Conservation (phyloP, 116 monocot species). For the Iris pallida region DNA sequence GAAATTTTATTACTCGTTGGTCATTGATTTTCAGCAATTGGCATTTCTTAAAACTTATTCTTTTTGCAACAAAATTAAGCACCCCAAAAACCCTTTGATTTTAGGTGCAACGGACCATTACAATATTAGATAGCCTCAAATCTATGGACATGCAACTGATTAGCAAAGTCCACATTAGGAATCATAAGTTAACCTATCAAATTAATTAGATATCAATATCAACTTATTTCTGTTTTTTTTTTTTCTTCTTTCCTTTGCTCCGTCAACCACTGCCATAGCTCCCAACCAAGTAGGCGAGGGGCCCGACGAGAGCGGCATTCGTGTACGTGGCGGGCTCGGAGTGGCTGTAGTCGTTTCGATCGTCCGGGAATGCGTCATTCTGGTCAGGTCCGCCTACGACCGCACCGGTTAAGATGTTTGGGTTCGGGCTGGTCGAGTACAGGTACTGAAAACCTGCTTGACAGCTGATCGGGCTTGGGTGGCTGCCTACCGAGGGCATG, state of each 20-base stretch:
- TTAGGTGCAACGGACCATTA: too few species aligned
- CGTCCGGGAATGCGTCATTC: conserved; percentile 45
- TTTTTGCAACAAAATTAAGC: too few species aligned
- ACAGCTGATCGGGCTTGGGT: conserved; percentile 44
- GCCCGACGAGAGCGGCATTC: conserved; percentile 69
- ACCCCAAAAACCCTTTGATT: too few species aligned
- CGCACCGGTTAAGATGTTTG: conserved; percentile 59
- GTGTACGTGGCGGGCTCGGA: conserved; percentile 75
- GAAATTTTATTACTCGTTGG: too few species aligned
- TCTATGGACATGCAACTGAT: too few species aligned
- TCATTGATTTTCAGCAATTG: too few species aligned
- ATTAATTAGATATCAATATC: too few species aligned
- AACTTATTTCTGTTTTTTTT: too few species aligned
- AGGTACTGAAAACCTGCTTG: conserved; percentile 54
- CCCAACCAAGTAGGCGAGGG: conserved; percentile 57
- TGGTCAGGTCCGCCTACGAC: conserved; percentile 69
- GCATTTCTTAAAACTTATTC: too few species aligned
- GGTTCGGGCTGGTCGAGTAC: conserved; percentile 34
- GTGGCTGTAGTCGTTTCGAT: conserved; percentile 32
- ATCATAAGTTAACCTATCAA: too few species aligned
- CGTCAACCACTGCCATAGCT: conserved; percentile 16
- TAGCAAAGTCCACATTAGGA: too few species aligned
- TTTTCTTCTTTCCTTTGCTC: neutral
- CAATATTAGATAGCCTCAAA: too few species aligned
- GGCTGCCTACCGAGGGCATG: conserved; percentile 39